These are phyloP conservation scores for Fibroporia radiculosa DNA, from an alignment of 768 basidiomycete species.

Conservation along the genomic window DNA sequence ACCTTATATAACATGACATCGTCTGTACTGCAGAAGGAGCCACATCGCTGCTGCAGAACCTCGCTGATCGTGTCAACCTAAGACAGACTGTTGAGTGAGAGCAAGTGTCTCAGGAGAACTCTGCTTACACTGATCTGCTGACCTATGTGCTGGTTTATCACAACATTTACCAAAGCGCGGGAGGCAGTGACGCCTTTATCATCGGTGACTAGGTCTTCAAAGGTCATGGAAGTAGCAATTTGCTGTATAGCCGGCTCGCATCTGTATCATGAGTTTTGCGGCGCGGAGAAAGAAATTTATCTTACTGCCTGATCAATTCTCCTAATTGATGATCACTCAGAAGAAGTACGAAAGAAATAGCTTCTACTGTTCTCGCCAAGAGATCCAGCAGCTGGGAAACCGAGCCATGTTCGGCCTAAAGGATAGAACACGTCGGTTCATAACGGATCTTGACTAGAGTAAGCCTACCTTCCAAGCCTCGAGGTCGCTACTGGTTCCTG, in stretches of 20 bases:
- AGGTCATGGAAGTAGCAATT: conserved; percentile 63
- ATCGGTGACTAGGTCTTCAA: conserved; percentile 80
- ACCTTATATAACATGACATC: conserved; percentile 98
- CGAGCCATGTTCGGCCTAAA: conserved; percentile 73
- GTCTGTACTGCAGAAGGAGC: conserved; percentile 96
- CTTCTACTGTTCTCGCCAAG: conserved; percentile 83
- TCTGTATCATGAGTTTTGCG: conserved; percentile 29
- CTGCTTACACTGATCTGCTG: conserved; percentile 84
- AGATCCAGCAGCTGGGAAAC: conserved; percentile 71
- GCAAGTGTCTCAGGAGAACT: too few relatives aligned
- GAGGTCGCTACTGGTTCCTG: conserved; percentile 55
- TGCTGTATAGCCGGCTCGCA: conserved; percentile 70
- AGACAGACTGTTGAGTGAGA: too few relatives aligned
- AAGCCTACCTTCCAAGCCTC: conserved; percentile 79
- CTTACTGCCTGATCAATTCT: conserved; percentile 77
- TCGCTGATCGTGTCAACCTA: conserved; percentile 97
- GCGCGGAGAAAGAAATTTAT: too few relatives aligned
- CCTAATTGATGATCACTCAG: conserved; percentile 86
- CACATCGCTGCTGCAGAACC: conserved; percentile 87
- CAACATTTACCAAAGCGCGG: conserved; percentile 83
- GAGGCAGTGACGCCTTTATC: conserved; percentile 85
- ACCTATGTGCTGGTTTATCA: conserved; percentile 97
- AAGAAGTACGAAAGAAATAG: conserved; percentile 86
- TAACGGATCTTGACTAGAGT: background rate
- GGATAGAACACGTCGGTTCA: conserved; percentile 1